Evolutionary conservation across 345 rosid genomes (phyloP).

Genomic region (Eucalyptus camaldulensis): DNA sequence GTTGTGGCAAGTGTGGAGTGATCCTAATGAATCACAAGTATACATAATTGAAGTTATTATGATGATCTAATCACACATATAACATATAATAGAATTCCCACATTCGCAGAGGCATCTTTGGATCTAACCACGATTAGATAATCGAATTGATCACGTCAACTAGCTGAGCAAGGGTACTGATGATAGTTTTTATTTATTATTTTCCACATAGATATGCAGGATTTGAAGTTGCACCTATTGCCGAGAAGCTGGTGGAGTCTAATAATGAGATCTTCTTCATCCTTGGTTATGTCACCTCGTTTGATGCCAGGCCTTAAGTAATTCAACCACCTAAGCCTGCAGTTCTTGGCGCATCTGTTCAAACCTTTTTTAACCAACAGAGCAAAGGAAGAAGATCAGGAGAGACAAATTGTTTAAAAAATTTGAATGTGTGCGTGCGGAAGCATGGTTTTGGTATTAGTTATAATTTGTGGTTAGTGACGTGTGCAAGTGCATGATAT

Average conservation of each 20-base stretch:
- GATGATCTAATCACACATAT: neutral
- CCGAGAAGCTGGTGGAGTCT: constrained; percentile 7
- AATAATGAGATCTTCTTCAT: constrained; percentile 21
- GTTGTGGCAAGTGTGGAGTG: neutral
- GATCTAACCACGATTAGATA: neutral
- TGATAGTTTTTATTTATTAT: neutral
- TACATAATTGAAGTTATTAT: neutral
- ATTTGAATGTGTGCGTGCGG: too few relatives aligned
- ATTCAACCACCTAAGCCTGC: constrained; percentile 27
- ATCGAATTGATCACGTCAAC: neutral
- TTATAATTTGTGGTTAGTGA: too few relatives aligned
- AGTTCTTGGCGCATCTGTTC: constrained; percentile 25
- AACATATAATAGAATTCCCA: neutral
- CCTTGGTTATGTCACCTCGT: constrained; percentile 18
- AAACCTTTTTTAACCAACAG: neutral
- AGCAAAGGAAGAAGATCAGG: neutral
- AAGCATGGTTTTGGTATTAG: too few relatives aligned
- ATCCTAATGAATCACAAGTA: neutral
- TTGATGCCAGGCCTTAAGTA: constrained; percentile 21
- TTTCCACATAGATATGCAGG: neutral
- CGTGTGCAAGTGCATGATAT: too few relatives aligned
- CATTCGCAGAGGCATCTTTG: neutral
- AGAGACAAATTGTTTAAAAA: neutral
- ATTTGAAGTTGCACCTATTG: constrained; percentile 5
- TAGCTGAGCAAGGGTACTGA: neutral